Evolutionary conservation across 768 basidiomycete genomes (phyloP), one percentile per base, ranked within the genome.

Genomic region (Collybiopsis luxurians): DNA sequence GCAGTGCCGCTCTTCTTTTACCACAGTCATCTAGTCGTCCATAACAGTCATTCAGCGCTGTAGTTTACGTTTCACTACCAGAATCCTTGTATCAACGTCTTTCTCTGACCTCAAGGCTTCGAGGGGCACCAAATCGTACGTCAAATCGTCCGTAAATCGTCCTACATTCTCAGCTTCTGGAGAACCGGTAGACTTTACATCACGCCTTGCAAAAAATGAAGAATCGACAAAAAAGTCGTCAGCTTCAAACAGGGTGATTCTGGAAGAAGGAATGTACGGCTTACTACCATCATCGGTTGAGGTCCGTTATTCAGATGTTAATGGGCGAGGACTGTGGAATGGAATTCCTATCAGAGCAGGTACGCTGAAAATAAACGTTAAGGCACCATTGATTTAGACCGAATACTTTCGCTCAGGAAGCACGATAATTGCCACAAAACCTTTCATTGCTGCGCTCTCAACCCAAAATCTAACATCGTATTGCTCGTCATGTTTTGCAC

Each of bases 401-500:
- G 12, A 23, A 51, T 7, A 48, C 11, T 4, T 39, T 21, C 30
- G 27, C 30, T 44, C 31, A 95, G 92, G 92, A 6, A 74, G 80
- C 21, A 66, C 78, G 1, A 55, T 95, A 11, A 50, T 92, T n/a
- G 70, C 78, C 4, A 63, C 79, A 11, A 75, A 77, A 55, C 91
- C 91, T 0, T 79, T 84, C 54, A 75, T 85, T 23, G 75, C 81
- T 15, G 84, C 82, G 0, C 77, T 95, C 13, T 90, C 91, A 0
- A 86, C 78, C 36, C 68, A 73, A 19, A 76, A 83, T 60, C 73
- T 97, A 10, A 71, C 78, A 12, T 71, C 72, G 1, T 76, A 86
- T 66, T 97, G 94, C 63, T 89, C 90, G 1, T 76, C 76, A 5
- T 97, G 94, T 63, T 76, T 79, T 40, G 73, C 71, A 0, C 64